phyloP scores from a whole-genome alignment of 2,329 filamentous ascomycete species.

The Penicillium sp. region DNA sequence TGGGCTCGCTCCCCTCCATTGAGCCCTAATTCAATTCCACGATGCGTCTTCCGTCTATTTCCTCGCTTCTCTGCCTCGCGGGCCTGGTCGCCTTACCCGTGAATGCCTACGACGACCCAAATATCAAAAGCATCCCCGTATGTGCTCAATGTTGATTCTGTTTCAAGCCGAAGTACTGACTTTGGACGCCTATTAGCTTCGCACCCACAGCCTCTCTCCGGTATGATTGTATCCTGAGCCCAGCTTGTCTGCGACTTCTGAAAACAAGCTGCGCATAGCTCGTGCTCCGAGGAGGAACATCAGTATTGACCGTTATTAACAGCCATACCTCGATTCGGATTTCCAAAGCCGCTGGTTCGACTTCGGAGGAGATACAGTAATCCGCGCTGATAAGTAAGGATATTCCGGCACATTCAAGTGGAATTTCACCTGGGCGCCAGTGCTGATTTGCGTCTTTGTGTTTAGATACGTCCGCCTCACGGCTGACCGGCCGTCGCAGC shows the following conservation, averaged over 20 bases:
- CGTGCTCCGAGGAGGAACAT: slow-evolving; percentile 5
- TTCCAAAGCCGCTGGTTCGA: slow-evolving; percentile 99
- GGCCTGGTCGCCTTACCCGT: slow-evolving; percentile 33
- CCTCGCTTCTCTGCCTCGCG: slow-evolving; percentile 35
- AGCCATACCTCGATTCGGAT: slow-evolving; percentile 97
- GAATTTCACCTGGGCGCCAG: background rate
- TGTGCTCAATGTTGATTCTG: slow-evolving; percentile 29
- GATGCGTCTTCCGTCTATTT: slow-evolving; percentile 36
- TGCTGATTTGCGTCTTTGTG: background rate
- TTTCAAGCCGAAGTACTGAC: slow-evolving; percentile 16
- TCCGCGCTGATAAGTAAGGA: slow-evolving; percentile 62
- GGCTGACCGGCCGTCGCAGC: slow-evolving; percentile 83
- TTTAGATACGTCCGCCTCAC: slow-evolving; percentile 85
- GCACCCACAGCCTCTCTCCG: slow-evolving; percentile 79
- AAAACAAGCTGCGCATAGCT: slow-evolving; percentile 2
- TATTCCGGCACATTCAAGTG: background rate
- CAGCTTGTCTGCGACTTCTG: background rate
- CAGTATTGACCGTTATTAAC: slow-evolving; percentile 21
- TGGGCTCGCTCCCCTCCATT: slow-evolving; percentile 9
- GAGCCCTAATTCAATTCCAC: slow-evolving; percentile 16
- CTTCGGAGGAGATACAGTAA: slow-evolving; percentile 92
- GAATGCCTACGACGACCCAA: slow-evolving; percentile 47
- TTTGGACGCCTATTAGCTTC: slow-evolving; percentile 56
- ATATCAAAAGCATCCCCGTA: slow-evolving; percentile 66
- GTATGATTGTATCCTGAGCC: slow-evolving; percentile 51